Evolutionary conservation across 1,284 basidiomycete genomes (phyloP), one percentile per base, ranked within the genome.

Genomic region (Heterobasidion parviporum): DNA sequence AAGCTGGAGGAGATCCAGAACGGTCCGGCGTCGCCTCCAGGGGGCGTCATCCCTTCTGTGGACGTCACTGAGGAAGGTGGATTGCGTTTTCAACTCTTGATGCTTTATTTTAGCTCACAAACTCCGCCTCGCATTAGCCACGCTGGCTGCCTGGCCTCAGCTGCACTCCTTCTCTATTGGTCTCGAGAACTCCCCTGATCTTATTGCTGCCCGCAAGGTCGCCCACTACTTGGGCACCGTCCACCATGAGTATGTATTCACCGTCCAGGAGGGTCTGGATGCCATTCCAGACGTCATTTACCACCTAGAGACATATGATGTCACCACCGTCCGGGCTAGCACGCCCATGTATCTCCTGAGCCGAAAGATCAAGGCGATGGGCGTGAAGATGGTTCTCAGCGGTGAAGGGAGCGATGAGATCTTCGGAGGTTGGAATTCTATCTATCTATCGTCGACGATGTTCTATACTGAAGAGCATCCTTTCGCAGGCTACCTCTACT

Each of bases 341-440:
- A 98, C 96, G 6, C 96, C 97, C 15, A 96, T 96, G 94, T 96
- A 96, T 70, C 83, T 99, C 38, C 83, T 99, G 58, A 94, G 90
- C 69, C 83, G 97, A 56, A 99, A 99, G 78, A 97, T 99, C 79
- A 99, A 99, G 76, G 96, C 97, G 2, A 99, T 95, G 90, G 97
- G 97, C 61, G 97, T 99, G 61, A 99, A 99, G 78, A 99, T 99
- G 97, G 97, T 99, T 3, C 80, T 99, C 44, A 94, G 90, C 60
- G 97, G 97, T 38, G 97, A 99, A 72, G 97, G 97, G 35, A 94
- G 92, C 58, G 97, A 99, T 66, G 97, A 99, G 74, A 94, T 99
- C 62, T 85, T 98, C 55, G 97, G 97, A 72, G 95, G 94, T 85
- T 65, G 61, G 34, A 26, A 14, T 44, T 44, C 12, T 6, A 6